phyloP scores from a whole-genome alignment of 495 filamentous ascomycete genomes.

The Halenospora varia region DNA sequence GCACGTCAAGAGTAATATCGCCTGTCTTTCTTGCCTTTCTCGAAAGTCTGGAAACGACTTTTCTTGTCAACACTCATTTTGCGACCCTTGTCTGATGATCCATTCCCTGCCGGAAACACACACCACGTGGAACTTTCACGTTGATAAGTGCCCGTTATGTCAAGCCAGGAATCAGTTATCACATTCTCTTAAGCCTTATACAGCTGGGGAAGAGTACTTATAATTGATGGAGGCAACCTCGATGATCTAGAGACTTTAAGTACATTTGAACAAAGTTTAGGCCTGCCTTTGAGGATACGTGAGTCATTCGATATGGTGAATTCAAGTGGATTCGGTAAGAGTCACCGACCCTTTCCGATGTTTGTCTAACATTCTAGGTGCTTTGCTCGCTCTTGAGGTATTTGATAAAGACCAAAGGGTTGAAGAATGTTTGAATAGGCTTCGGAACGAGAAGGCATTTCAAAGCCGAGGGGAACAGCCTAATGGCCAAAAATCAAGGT shows the following conservation, averaged over 20 bases:
- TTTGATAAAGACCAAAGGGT: background rate
- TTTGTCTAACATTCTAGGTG: background rate
- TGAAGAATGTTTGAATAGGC: background rate
- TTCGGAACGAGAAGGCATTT: background rate
- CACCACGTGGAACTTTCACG: background rate
- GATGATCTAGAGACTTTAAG: slow-evolving; percentile 1
- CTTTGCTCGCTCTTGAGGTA: background rate
- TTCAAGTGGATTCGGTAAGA: background rate
- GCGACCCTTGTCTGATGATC: background rate
- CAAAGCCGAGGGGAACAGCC: background rate
- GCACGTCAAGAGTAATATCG: background rate
- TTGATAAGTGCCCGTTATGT: slow-evolving; percentile 3
- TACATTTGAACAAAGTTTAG: background rate
- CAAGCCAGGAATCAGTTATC: background rate
- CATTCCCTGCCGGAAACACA: background rate
- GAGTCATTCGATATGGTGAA: slow-evolving; percentile 5
- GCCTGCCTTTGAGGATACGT: background rate
- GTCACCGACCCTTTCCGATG: background rate
- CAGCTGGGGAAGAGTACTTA: background rate
- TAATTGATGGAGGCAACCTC: background rate
- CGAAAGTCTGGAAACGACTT: background rate
- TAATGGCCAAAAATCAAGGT: background rate
- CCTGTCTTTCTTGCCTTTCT: slow-evolving; percentile 4
- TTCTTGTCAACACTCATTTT: slow-evolving; percentile 4
- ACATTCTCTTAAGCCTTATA: slow-evolving; percentile 1